These are phyloP conservation scores for Ophiostoma perfectum DNA, from an alignment of 2,329 filamentous ascomycete genomes.

Conservation along the genomic window DNA sequence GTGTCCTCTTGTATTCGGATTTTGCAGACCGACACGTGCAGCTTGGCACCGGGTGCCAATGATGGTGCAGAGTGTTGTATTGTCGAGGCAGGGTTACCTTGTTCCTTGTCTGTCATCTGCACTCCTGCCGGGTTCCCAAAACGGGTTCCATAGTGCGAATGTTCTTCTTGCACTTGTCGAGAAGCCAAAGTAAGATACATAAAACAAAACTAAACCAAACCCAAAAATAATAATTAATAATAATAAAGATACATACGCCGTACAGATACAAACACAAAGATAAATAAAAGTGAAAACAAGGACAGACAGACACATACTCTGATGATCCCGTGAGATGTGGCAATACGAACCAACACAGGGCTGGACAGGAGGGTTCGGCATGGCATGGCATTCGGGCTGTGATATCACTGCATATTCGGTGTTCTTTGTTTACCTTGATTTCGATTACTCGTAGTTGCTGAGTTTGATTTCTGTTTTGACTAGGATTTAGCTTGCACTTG, in stretches of 20 bases:
- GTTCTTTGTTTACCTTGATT: not conserved
- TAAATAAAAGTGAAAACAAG: not conserved
- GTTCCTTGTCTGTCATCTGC: not conserved
- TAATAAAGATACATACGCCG: too few species aligned
- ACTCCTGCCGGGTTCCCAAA: conserved; percentile 1
- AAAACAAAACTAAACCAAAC: too few species aligned
- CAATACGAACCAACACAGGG: not conserved
- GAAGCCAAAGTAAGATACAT: not conserved
- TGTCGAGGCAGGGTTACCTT: not conserved
- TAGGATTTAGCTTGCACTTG: not conserved
- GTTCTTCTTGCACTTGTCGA: conserved; percentile 2
- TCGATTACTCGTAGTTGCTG: too few species aligned
- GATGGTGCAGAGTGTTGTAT: not conserved
- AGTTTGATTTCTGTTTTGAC: not conserved
- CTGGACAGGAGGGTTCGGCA: not conserved
- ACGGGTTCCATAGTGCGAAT: not conserved
- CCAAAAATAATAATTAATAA: too few species aligned
- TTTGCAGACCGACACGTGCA: not conserved
- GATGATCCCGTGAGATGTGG: conserved; percentile 8
- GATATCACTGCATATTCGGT: not conserved
- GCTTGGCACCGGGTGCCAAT: not conserved
- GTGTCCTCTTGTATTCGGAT: not conserved
- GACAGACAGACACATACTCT: not conserved
- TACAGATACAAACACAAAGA: not conserved
- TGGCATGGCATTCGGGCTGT: not conserved